Conservation (phyloP, 768 basidiomycete genomes). For the Mycena belliarum region DNA sequence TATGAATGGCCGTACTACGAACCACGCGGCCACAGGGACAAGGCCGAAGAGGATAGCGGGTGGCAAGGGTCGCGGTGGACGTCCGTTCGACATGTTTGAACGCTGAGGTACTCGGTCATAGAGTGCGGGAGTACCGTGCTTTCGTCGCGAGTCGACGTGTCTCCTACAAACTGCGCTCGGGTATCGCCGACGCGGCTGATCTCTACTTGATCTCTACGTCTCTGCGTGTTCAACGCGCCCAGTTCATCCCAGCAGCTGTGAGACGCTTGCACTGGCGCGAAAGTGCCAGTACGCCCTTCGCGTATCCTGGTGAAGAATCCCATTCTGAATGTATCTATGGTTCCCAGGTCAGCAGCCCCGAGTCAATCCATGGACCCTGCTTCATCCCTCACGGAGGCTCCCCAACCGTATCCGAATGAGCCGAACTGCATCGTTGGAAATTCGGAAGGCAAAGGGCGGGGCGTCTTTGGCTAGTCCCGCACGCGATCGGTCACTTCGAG, state of each 20-base stretch:
- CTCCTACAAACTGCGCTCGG: too few species aligned
- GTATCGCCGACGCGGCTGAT: too few species aligned
- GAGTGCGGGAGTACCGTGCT: neutral
- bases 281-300: too few species aligned
- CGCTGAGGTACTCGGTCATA: neutral
- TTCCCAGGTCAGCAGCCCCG: too few species aligned
- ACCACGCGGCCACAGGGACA: conserved; percentile 71
- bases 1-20: conserved; percentile 69
- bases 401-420: neutral
- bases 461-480: conserved; percentile 9
- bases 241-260: too few species aligned
- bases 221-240: too few species aligned
- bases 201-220: too few species aligned
- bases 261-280: too few species aligned
- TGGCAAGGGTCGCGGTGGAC: conserved; percentile 51
- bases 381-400: neutral
- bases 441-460: conserved; percentile 16
- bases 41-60: conserved; percentile 49
- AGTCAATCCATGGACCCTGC: neutral
- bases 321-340: too few species aligned
- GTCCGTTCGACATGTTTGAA: neutral
- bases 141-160: too few species aligned
- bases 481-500: neutral
- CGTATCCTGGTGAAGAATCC: too few species aligned
- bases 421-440: conserved; percentile 4